These are phyloP conservation scores for Drosera capensis DNA, from an alignment of 148 eudicot species.

Conservation along the genomic window DNA sequence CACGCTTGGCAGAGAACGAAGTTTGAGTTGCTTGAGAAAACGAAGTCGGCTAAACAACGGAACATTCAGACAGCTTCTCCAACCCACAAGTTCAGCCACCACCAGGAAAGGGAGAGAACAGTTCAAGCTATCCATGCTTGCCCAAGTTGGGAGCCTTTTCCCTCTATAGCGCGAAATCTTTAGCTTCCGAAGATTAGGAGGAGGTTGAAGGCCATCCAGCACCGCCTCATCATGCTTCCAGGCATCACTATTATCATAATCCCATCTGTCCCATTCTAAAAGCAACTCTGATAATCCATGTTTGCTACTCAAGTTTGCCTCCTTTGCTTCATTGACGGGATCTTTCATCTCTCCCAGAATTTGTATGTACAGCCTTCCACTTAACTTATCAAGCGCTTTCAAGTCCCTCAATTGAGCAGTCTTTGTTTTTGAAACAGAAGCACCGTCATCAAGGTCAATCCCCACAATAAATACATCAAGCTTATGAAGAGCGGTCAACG, in stretches of 20 bases:
- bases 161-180: background rate
- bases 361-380: background rate
- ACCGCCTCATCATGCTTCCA: background rate
- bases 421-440: background rate
- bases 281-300: background rate
- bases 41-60: background rate
- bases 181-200: background rate
- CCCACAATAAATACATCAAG: background rate
- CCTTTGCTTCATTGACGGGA: background rate
- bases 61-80: background rate
- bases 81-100: background rate
- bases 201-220: background rate
- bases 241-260: background rate
- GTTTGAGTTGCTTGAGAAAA: background rate
- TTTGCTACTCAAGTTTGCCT: background rate
- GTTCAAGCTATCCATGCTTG: background rate
- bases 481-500: conserved; percentile 4
- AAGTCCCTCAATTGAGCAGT: background rate
- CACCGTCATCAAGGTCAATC: background rate
- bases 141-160: background rate
- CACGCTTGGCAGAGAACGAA: background rate
- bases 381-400: background rate
- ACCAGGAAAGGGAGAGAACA: background rate
- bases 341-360: background rate
- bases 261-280: background rate